A percentile compares a stretch with the other conserved stretches of the same genome.
phyloP scores from a whole-genome alignment of 768 basidiomycete species.

The Serendipita sp. region DNA sequence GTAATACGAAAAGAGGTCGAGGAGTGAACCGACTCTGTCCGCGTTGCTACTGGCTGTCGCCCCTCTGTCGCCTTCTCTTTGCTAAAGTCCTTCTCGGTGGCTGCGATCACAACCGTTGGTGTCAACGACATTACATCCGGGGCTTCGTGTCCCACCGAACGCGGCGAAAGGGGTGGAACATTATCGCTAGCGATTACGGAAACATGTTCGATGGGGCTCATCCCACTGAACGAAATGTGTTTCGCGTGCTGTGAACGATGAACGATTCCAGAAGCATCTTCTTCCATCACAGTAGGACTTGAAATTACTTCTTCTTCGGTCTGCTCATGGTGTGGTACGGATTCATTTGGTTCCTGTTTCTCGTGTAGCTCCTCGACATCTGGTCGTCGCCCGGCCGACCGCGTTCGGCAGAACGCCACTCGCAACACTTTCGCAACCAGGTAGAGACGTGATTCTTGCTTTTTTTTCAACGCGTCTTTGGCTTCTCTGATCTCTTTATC shows the following conservation, averaged over 20 bases:
- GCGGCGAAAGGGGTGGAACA: not conserved
- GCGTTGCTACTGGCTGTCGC: not conserved
- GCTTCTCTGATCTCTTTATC: slow-evolving; percentile 45
- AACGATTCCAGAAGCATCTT: not conserved
- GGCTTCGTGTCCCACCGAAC: not conserved
- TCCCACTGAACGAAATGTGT: not conserved
- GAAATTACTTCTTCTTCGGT: not conserved
- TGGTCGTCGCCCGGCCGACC: not conserved
- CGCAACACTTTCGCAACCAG: not conserved
- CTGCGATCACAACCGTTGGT: not conserved
- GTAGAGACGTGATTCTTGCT: not conserved
- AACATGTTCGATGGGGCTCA: not conserved
- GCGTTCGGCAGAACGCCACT: not conserved
- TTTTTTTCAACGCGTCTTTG: slow-evolving; percentile 22
- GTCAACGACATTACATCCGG: not conserved
- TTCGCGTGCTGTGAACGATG: not conserved
- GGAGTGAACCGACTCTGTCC: not conserved
- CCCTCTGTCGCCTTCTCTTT: not conserved
- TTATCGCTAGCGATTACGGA: not conserved
- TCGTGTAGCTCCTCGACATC: not conserved
- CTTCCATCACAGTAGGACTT: not conserved
- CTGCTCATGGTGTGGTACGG: not conserved
- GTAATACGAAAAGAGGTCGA: not conserved
- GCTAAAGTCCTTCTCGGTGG: not conserved
- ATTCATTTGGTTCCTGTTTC: not conserved